Percentiles rank a stretch among this genome's conserved stretches.
These are phyloP conservation scores for Magnolia changhungtana DNA, from an alignment of 164 flowering plant genomes.

Conservation along the genomic window DNA sequence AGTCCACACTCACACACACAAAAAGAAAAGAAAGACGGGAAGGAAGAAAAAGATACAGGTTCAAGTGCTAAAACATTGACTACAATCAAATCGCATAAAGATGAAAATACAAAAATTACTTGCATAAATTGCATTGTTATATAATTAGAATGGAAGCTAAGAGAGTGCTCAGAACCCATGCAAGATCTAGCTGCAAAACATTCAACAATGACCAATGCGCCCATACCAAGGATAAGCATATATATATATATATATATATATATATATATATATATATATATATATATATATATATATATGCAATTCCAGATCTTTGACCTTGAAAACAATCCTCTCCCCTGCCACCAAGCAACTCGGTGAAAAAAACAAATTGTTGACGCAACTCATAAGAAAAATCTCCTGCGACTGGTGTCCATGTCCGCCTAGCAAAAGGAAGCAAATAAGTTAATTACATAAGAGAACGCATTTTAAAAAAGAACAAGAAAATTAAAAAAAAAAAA, in stretches of 20 bases:
- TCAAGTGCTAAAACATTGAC: too few species aligned
- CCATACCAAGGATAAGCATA: neutral
- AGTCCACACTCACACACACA: too few species aligned
- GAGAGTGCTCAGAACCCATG: neutral
- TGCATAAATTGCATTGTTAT: too few species aligned
- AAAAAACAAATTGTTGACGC: neutral
- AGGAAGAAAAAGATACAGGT: too few species aligned
- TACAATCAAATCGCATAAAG: too few species aligned
- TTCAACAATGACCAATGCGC: neutral
- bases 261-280: too few species aligned
- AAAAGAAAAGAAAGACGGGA: too few species aligned
- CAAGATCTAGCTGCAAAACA: neutral
- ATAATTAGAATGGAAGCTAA: too few species aligned
- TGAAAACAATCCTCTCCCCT: neutral
- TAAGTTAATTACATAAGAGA: neutral
- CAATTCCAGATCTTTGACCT: neutral
- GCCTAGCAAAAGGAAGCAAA: constrained; percentile 38
- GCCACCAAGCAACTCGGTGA: neutral
- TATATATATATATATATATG: too few species aligned
- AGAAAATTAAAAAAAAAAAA: neutral
- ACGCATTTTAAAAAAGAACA: neutral
- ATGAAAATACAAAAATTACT: too few species aligned
- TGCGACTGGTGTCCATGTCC: constrained; percentile 94
- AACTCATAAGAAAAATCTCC: constrained; percentile 65
- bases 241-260: too few species aligned